Percentiles rank a stretch among this genome's conserved stretches.
phyloP scores from a whole-genome alignment of 2,329 filamentous ascomycete species.

The Geosmithia flava region DNA sequence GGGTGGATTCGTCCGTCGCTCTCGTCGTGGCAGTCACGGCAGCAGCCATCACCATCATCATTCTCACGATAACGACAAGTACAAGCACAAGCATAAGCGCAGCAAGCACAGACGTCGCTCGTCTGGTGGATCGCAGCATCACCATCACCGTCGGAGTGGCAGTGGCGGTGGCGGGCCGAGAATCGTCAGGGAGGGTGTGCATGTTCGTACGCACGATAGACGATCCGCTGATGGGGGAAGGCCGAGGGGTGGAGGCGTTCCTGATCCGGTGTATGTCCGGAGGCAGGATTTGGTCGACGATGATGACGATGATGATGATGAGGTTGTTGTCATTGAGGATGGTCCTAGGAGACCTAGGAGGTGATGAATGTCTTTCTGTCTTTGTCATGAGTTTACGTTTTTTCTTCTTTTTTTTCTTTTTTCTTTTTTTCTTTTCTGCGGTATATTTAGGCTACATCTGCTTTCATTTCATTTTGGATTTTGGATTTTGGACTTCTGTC shows the following conservation, averaged over 20 bases:
- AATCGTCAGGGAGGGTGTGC: conserved; percentile 12
- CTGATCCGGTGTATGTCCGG: conserved; percentile 12
- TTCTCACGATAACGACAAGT: conserved; percentile 5
- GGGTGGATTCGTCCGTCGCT: conserved; percentile 1
- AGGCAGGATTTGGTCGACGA: conserved; percentile 5
- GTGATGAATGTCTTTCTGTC: background rate
- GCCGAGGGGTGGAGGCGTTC: background rate
- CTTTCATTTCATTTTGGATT: too few relatives aligned
- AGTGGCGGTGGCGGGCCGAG: background rate
- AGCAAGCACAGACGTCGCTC: background rate
- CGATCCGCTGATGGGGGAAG: conserved; percentile 1
- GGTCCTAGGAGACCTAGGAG: conserved; percentile 3
- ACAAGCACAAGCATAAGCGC: conserved; percentile 7
- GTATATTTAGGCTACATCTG: too few relatives aligned
- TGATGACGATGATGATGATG: conserved; percentile 17
- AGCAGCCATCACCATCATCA: conserved; percentile 8
- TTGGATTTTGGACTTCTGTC: too few relatives aligned
- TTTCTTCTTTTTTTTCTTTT: background rate
- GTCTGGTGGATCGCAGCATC: conserved; percentile 3
- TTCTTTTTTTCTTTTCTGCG: too few relatives aligned
- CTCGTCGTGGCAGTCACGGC: conserved; percentile 4
- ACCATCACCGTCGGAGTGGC: conserved; percentile 2
- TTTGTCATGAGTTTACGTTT: background rate
- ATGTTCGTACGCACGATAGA: conserved; percentile 12
- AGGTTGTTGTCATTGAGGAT: conserved; percentile 23